Conservation (phyloP, 352 stramenopile genomes). For the Phytopythium chamaehyphon region DNA sequence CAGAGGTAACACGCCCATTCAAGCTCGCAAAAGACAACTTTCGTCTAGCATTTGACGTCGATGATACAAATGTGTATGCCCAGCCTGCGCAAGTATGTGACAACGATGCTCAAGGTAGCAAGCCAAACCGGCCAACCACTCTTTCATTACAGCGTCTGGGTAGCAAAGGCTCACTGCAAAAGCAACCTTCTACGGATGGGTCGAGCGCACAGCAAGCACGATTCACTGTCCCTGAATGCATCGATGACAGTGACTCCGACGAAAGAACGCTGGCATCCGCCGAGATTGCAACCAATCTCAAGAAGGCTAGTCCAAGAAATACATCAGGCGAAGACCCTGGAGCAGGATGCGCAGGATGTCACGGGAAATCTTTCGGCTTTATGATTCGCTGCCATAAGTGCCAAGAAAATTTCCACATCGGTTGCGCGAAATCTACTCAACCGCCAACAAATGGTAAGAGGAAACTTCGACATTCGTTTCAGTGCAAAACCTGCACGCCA, state of each 20-base stretch:
- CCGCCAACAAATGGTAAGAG: slow-evolving; percentile 14
- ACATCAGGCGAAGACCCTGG: too few species aligned
- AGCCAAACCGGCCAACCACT: too few species aligned
- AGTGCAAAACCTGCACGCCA: slow-evolving; percentile 19
- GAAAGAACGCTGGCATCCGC: background rate
- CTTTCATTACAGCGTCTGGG: too few species aligned
- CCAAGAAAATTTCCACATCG: slow-evolving; percentile 39
- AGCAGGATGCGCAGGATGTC: slow-evolving; percentile 17
- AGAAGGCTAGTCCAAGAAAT: too few species aligned
- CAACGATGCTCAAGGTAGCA: too few species aligned
- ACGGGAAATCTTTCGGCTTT: slow-evolving; percentile 43
- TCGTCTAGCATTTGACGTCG: background rate
- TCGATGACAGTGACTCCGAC: slow-evolving; percentile 10
- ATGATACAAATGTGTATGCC: background rate
- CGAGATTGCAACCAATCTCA: background rate
- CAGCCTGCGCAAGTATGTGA: too few species aligned
- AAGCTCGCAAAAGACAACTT: background rate
- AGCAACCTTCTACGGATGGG: too few species aligned
- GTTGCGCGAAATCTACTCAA: slow-evolving; percentile 22
- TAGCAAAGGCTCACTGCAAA: too few species aligned
- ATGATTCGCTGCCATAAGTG: slow-evolving; percentile 57
- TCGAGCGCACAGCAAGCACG: background rate
- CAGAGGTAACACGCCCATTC: background rate
- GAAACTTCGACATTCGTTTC: slow-evolving; percentile 21
- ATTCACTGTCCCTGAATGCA: background rate